phyloP scores from a whole-genome alignment of 352 stramenopile genomes.

The Globisporangium polare region DNA sequence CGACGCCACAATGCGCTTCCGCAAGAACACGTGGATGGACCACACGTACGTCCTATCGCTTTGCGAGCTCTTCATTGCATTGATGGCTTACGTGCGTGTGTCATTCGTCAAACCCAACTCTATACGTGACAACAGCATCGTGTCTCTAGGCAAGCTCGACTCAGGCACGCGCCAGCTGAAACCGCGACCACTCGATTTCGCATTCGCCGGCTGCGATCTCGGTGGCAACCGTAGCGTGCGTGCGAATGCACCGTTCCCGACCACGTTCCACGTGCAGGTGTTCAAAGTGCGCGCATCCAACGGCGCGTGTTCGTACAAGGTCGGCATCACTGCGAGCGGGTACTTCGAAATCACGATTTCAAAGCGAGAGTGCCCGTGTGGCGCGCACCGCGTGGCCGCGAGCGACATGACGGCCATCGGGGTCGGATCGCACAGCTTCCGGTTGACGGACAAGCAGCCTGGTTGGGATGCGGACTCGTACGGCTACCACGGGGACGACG shows the following conservation, averaged over 20 bases:
- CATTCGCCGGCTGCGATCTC: conserved; percentile 40
- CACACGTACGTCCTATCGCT: conserved; percentile 59
- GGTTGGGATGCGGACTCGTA: conserved; percentile 63
- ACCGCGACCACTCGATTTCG: conserved; percentile 34
- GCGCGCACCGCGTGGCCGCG: conserved; percentile 11
- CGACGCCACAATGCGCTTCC: conserved; percentile 33
- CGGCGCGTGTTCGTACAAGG: conserved; percentile 24
- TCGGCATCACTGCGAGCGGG: conserved; percentile 52
- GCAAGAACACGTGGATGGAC: conserved; percentile 34
- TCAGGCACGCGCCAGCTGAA: not conserved
- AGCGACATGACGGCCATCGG: conserved; percentile 65
- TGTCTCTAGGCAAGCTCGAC: conserved; percentile 24
- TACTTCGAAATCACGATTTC: conserved; percentile 78
- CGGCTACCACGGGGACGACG: conserved; percentile 81
- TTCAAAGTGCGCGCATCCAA: conserved; percentile 28
- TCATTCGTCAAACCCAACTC: no score
- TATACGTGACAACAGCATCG: no score
- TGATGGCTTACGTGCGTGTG: no score
- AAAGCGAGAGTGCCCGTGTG: conserved; percentile 11
- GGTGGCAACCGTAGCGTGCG: conserved; percentile 67
- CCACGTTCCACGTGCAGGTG: conserved; percentile 53
- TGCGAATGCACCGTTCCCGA: conserved; percentile 61
- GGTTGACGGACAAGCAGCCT: conserved; percentile 58
- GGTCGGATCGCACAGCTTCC: conserved; percentile 45
- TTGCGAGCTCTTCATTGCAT: no score